A percentile compares a stretch with the other conserved stretches of the same genome.
phyloP scores from a whole-genome alignment of 768 basidiomycete species.

The Cystofilobasidium ferigula region DNA sequence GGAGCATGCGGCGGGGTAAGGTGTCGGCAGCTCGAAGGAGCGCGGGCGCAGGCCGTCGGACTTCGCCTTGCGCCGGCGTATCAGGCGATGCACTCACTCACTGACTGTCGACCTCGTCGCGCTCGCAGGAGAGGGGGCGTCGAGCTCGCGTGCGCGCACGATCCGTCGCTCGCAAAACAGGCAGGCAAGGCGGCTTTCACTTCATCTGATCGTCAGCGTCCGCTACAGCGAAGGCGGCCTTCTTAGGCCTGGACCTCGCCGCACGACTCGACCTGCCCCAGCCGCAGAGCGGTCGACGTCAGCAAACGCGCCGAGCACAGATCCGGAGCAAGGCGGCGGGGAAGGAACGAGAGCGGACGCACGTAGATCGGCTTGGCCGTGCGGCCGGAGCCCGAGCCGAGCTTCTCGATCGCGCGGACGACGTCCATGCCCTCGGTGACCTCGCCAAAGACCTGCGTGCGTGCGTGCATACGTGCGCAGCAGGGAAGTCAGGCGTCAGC shows the following conservation, averaged over 20 bases:
- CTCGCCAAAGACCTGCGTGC: conserved; percentile 26
- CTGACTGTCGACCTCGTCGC: too few relatives aligned
- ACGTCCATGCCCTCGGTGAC: conserved; percentile 43
- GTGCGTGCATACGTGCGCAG: not conserved
- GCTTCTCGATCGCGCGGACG: conserved; percentile 51
- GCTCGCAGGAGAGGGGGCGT: too few relatives aligned
- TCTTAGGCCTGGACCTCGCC: not conserved
- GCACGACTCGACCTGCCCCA: not conserved
- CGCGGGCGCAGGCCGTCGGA: too few relatives aligned
- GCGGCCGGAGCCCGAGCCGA: conserved; percentile 25
- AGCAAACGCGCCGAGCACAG: not conserved
- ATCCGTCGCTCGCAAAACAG: too few relatives aligned
- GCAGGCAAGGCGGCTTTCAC: too few relatives aligned
- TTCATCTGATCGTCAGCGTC: too few relatives aligned
- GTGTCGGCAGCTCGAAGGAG: not conserved
- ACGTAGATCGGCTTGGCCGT: conserved; percentile 5
- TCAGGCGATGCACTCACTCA: too few relatives aligned
- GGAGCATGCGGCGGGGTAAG: not conserved
- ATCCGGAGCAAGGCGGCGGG: not conserved
- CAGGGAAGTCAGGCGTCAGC: not conserved
- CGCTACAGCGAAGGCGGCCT: too few relatives aligned
- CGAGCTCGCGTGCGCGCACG: too few relatives aligned
- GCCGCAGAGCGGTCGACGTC: not conserved
- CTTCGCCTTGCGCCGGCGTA: too few relatives aligned
- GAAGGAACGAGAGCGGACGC: not conserved